These are phyloP conservation scores for Naganishia liquefaciens DNA, from an alignment of 1,284 basidiomycete genomes.

Conservation along the genomic window DNA sequence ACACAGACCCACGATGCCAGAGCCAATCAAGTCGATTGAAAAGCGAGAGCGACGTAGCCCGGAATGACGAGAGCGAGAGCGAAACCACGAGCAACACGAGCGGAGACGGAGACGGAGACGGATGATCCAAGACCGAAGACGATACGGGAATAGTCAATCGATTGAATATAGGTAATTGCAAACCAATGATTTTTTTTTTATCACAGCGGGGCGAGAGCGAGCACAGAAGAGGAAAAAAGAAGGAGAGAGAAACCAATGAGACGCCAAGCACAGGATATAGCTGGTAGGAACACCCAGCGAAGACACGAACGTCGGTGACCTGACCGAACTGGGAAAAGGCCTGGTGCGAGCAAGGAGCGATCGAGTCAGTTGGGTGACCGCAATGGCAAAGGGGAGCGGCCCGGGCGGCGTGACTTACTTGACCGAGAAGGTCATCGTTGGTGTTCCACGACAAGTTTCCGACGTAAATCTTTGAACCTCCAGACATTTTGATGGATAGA, in stretches of 20 bases:
- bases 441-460: slow-evolving; percentile 70
- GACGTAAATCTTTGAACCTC: slow-evolving; percentile 37
- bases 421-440: slow-evolving; percentile 80
- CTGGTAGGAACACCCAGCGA: slow-evolving; percentile 16
- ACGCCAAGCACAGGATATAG: slow-evolving; percentile 15
- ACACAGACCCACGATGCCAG: slow-evolving; percentile 21
- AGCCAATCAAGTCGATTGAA: background rate
- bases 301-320: slow-evolving; percentile 51
- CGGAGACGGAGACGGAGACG: background rate
- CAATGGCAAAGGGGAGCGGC: slow-evolving; percentile 49
- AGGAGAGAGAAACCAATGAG: slow-evolving; percentile 31
- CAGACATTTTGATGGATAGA: slow-evolving; percentile 32
- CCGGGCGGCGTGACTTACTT: slow-evolving; percentile 77
- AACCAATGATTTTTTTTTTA: background rate
- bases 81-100: slow-evolving; percentile 2
- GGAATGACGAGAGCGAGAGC: slow-evolving; percentile 22
- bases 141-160: slow-evolving; percentile 17
- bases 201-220: slow-evolving; percentile 13
- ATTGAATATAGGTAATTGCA: slow-evolving; percentile 31
- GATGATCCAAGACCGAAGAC: slow-evolving; percentile 6
- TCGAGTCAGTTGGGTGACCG: no score
- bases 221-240: slow-evolving; percentile 19
- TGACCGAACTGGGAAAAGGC: slow-evolving; percentile 49
- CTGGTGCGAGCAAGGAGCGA: slow-evolving; percentile 34
- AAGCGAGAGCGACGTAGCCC: background rate